Evolutionary conservation across 2,329 filamentous ascomycete genomes (phyloP).

Genomic region (Cytospora mali): DNA sequence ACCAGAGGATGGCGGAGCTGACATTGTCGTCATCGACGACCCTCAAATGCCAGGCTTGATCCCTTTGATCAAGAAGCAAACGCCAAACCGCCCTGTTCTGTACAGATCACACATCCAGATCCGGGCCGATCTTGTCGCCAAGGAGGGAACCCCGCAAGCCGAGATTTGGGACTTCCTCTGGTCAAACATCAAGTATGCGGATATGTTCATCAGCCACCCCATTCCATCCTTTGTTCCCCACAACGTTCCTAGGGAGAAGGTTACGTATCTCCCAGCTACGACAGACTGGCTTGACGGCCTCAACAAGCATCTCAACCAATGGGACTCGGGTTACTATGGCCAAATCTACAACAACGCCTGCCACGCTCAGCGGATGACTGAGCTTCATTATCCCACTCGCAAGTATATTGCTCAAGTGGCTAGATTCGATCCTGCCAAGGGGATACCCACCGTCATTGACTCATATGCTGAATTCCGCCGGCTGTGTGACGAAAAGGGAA

Average conservation of each 20-base stretch:
- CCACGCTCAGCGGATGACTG: slow-evolving; percentile 61
- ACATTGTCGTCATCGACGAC: slow-evolving; percentile 79
- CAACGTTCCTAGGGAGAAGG: slow-evolving; percentile 65
- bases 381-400: slow-evolving; percentile 60
- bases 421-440: slow-evolving; percentile 82
- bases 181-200: slow-evolving; percentile 68
- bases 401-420: slow-evolving; percentile 81
- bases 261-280: slow-evolving; percentile 77
- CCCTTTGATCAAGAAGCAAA: slow-evolving; percentile 70
- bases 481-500: slow-evolving; percentile 55
- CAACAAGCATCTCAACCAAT: slow-evolving; percentile 73
- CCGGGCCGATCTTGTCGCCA: slow-evolving; percentile 69
- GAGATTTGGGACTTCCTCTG: slow-evolving; percentile 78
- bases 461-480: slow-evolving; percentile 74
- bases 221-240: slow-evolving; percentile 74
- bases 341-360: slow-evolving; percentile 71
- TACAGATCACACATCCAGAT: slow-evolving; percentile 86
- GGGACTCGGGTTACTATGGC: slow-evolving; percentile 73
- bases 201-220: slow-evolving; percentile 82
- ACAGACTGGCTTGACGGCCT: slow-evolving; percentile 84
- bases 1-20: slow-evolving; percentile 70
- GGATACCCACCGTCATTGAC: slow-evolving; percentile 75
- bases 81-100: slow-evolving; percentile 74
- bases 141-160: slow-evolving; percentile 65
- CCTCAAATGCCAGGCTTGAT: slow-evolving; percentile 84